phyloP scores from a whole-genome alignment of 2,329 filamentous ascomycete species.

The Cyanodermella asteris region DNA sequence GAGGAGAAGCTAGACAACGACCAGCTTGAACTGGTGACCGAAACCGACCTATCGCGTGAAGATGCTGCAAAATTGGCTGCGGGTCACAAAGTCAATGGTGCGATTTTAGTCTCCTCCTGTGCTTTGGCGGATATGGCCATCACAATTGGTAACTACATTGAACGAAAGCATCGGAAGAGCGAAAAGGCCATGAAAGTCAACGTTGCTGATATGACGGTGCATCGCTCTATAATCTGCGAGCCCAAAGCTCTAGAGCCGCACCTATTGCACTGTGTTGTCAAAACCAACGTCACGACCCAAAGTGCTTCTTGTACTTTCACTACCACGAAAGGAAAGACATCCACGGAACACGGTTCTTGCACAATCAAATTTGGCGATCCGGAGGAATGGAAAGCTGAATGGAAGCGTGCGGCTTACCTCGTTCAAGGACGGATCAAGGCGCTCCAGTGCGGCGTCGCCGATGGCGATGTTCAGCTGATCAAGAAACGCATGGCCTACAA shows the following conservation, averaged over 20 bases:
- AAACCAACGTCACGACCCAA: conserved; percentile 15
- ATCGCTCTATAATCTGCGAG: conserved; percentile 44
- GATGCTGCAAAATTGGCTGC: conserved; percentile 39
- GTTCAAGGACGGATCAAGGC: conserved; percentile 40
- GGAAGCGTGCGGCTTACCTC: conserved; percentile 45
- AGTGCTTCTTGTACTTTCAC: conserved; percentile 15
- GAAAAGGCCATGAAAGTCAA: conserved; percentile 37
- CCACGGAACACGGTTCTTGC: conserved; percentile 16
- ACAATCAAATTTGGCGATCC: conserved; percentile 28
- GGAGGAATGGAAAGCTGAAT: conserved; percentile 40
- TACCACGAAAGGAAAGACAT: conserved; percentile 17
- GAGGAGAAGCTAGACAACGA: conserved; percentile 40
- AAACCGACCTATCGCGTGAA: conserved; percentile 42
- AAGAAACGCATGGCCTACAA: conserved; percentile 62
- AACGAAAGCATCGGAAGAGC: conserved; percentile 38
- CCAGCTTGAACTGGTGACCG: conserved; percentile 36
- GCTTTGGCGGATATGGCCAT: conserved; percentile 42
- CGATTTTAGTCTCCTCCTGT: conserved; percentile 42
- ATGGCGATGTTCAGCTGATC: conserved; percentile 48
- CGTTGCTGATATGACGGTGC: conserved; percentile 44
- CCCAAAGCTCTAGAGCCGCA: conserved; percentile 12
- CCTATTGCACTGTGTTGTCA: conserved; percentile 16
- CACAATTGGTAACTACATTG: conserved; percentile 45
- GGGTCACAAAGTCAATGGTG: conserved; percentile 47
- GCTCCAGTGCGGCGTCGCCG: conserved; percentile 37